A percentile compares a stretch with the other conserved stretches of the same genome.
These are phyloP conservation scores for Plasmodium blacklocki DNA, from an alignment of 169 alveolate species.

Conservation along the genomic window DNA sequence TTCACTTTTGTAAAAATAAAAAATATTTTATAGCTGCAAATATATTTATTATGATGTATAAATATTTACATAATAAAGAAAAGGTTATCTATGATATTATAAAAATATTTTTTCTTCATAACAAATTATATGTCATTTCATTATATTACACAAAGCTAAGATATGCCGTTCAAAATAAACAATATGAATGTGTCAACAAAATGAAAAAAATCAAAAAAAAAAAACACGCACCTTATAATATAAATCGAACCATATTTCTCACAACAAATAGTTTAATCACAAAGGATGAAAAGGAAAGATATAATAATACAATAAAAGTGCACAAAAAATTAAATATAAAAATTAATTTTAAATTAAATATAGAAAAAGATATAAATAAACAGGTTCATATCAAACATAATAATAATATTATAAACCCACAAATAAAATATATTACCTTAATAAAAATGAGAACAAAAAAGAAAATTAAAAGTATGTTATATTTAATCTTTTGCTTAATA, in stretches of 20 bases:
- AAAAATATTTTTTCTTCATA: slow-evolving; percentile 20
- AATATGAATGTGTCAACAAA: background rate
- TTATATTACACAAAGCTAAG: slow-evolving; percentile 17
- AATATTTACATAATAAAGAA: slow-evolving; percentile 20
- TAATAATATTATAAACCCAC: no score
- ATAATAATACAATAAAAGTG: background rate
- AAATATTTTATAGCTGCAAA: slow-evolving; percentile 51
- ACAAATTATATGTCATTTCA: slow-evolving; percentile 29
- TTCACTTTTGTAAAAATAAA: slow-evolving; percentile 15
- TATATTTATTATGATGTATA: slow-evolving; percentile 32
- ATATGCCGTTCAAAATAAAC: background rate
- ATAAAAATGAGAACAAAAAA: background rate
- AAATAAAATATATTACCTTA: no score
- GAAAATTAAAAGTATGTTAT: background rate
- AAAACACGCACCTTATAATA: no score
- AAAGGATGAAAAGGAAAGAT: background rate
- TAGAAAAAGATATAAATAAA: no score
- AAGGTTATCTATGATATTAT: slow-evolving; percentile 40
- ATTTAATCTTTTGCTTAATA: background rate
- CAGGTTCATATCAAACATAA: no score
- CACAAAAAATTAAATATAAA: background rate
- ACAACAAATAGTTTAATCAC: background rate
- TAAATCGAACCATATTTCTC: no score
- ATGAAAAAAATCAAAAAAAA: background rate
- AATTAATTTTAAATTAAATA: no score